phyloP scores from a whole-genome alignment of 2,329 filamentous ascomycete genomes.

The Xylaria sp. region DNA sequence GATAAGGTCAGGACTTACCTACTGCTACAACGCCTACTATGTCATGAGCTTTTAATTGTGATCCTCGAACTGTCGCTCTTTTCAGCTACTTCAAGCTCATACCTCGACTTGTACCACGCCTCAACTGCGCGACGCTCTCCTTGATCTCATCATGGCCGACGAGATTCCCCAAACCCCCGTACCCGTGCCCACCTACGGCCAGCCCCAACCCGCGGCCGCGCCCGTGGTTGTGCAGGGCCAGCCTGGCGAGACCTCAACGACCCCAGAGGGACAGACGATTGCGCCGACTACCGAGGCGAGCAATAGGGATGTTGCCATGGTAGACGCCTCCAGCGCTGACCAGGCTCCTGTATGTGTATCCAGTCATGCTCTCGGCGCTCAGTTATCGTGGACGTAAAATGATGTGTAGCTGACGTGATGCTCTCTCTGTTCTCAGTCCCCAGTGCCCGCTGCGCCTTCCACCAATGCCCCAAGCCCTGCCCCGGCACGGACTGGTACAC shows the following conservation, averaged over 20 bases:
- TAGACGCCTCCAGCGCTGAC: conserved; percentile 48
- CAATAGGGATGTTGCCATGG: conserved; percentile 50
- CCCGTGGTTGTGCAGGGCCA: conserved; percentile 11
- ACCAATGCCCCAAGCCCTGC: conserved; percentile 48
- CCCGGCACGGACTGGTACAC: conserved; percentile 54
- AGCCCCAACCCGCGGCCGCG: conserved; percentile 26
- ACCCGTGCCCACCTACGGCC: conserved; percentile 37
- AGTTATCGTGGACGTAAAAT: not conserved
- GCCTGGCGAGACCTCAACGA: conserved; percentile 7
- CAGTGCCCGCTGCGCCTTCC: conserved; percentile 40
- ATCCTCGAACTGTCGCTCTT: not conserved
- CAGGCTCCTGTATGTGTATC: conserved; percentile 45
- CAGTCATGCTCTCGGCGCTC: not conserved
- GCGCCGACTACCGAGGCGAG: conserved; percentile 27
- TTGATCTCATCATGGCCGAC: conserved; percentile 33
- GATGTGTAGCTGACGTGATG: not conserved
- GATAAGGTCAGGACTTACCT: not conserved
- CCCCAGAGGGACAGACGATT: conserved; percentile 19
- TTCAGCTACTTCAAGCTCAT: not conserved
- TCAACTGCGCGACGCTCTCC: not conserved
- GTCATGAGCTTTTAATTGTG: not conserved
- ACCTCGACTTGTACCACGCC: not conserved
- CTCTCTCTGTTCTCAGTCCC: conserved; percentile 43
- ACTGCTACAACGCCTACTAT: not conserved
- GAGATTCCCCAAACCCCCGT: conserved; percentile 37